Percentiles rank a stretch among this genome's conserved stretches.
Conservation (phyloP, 495 filamentous ascomycete genomes). For the Stereocaulon alpinum region DNA sequence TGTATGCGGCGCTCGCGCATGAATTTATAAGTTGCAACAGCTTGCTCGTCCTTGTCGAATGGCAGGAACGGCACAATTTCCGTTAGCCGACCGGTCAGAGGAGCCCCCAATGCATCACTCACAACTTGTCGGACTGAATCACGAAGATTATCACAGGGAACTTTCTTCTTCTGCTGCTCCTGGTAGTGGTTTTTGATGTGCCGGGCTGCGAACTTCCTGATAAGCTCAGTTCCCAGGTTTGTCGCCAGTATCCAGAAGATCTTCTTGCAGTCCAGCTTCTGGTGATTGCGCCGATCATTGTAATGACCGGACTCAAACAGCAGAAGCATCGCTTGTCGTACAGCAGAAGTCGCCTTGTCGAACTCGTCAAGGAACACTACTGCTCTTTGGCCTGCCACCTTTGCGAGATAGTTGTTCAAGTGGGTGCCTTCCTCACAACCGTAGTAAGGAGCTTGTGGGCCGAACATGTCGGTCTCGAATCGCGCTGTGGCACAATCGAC, state of each 20-base stretch:
- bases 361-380: constrained; percentile 51
- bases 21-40: constrained; percentile 19
- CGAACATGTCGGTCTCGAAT: constrained; percentile 37
- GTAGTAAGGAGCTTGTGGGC: constrained; percentile 29
- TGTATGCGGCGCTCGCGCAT: constrained; percentile 13
- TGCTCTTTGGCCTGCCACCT: constrained; percentile 29
- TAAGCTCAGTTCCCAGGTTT: constrained; percentile 23
- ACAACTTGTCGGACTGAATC: background rate
- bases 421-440: constrained; percentile 31
- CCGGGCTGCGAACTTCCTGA: constrained; percentile 12
- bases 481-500: constrained; percentile 37
- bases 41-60: constrained; percentile 15
- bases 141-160: background rate
- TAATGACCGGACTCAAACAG: constrained; percentile 39
- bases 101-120: constrained; percentile 6
- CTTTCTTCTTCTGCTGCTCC: background rate
- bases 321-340: constrained; percentile 34
- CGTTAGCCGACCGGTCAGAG: constrained; percentile 13
- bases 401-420: constrained; percentile 44
- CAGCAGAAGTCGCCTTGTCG: constrained; percentile 40
- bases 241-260: constrained; percentile 49
- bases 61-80: constrained; percentile 17
- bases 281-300: constrained; percentile 34
- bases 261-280: constrained; percentile 39
- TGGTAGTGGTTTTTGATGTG: background rate